phyloP scores from a whole-genome alignment of 768 basidiomycete species.

The Boletus eberwhitei region DNA sequence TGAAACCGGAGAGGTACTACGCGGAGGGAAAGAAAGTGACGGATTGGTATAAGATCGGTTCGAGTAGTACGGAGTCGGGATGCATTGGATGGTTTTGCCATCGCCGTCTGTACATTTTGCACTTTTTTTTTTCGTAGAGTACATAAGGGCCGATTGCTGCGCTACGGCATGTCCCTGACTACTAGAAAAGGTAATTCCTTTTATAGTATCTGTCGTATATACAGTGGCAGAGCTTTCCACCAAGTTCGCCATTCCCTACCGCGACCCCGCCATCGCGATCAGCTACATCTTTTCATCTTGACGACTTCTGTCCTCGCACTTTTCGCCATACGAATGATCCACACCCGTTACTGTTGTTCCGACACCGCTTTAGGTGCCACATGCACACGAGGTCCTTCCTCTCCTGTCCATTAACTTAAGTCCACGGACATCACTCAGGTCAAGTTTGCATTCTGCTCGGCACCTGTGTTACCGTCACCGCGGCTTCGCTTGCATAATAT shows the following conservation, averaged over 20 bases:
- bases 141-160: constrained; percentile 31
- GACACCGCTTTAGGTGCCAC: constrained; percentile 32
- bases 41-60: not conserved
- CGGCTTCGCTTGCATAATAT: constrained; percentile 35
- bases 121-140: too few relatives aligned
- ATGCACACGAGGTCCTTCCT: constrained; percentile 36
- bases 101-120: constrained; percentile 5
- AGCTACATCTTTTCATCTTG: constrained; percentile 7
- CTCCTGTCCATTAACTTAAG: constrained; percentile 37
- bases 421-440: constrained; percentile 37
- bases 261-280: constrained; percentile 14
- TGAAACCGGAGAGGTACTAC: not conserved
- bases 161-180: constrained; percentile 26
- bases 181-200: constrained; percentile 26
- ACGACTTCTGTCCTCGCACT: constrained; percentile 6
- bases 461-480: constrained; percentile 36
- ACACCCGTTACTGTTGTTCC: constrained; percentile 21
- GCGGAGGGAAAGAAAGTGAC: not conserved
- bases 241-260: not conserved
- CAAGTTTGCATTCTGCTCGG: constrained; percentile 30
- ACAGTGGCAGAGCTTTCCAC: not conserved
- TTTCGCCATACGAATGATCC: constrained; percentile 20
- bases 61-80: too few relatives aligned
- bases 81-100: too few relatives aligned
- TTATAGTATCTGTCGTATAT: constrained; percentile 18